Evolutionary conservation across 257 asterid genomes (phyloP).

Genomic region (Cynanchum wilfordii): DNA sequence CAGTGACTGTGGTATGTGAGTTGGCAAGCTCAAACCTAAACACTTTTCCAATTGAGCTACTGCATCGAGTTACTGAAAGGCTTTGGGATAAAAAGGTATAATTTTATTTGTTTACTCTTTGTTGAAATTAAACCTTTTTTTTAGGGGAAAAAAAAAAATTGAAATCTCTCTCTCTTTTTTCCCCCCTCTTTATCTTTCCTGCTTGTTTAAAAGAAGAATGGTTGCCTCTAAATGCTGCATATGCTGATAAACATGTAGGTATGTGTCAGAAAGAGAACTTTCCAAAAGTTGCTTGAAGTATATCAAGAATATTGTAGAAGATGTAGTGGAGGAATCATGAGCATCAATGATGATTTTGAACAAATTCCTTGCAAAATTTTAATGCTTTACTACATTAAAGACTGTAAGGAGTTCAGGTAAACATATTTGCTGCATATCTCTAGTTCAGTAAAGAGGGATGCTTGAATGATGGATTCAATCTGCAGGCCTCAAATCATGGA

Average conservation of each 20-base stretch:
- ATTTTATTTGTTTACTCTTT: background rate
- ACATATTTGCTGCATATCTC: constrained; percentile 12
- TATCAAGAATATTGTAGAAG: constrained; percentile 70
- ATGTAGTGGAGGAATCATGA: constrained; percentile 35
- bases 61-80: constrained; percentile 61
- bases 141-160: background rate
- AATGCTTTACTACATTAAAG: constrained; percentile 80
- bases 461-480: background rate
- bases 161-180: background rate
- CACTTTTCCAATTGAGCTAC: constrained; percentile 41
- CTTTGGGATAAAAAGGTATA: constrained; percentile 89
- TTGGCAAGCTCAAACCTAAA: constrained; percentile 47
- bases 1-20: constrained; percentile 66
- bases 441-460: constrained; percentile 4
- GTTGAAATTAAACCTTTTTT: background rate
- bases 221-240: constrained; percentile 2
- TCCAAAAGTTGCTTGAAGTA: constrained; percentile 70
- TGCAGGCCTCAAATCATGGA: constrained; percentile 78
- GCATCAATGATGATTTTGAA: constrained; percentile 49
- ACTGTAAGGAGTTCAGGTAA: constrained; percentile 82
- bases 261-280: constrained; percentile 60
- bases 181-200: background rate
- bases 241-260: constrained; percentile 35
- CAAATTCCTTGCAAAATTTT: constrained; percentile 76
- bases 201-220: background rate